phyloP scores from a whole-genome alignment of 2,329 filamentous ascomycete genomes.

The Allantophomopsis lycopodina region DNA sequence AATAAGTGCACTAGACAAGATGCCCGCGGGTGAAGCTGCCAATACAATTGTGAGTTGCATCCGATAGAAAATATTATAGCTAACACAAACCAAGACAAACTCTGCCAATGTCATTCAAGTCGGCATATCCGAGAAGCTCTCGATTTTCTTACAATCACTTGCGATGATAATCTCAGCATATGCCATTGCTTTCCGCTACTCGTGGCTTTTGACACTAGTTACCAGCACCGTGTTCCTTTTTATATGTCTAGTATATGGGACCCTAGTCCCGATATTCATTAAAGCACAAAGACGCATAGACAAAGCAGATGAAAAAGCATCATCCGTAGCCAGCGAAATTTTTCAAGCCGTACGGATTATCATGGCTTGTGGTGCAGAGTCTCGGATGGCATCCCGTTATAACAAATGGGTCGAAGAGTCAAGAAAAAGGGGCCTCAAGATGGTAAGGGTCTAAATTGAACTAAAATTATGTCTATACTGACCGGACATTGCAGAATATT shows the following conservation, averaged over 20 bases:
- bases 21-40: conserved; percentile 43
- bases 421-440: conserved; percentile 30
- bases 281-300: conserved; percentile 30
- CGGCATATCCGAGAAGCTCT: conserved; percentile 50
- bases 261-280: conserved; percentile 39
- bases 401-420: conserved; percentile 39
- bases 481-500: conserved; percentile 20
- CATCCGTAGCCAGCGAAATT: conserved; percentile 45
- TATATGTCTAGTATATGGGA: conserved; percentile 31
- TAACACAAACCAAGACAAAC: conserved; percentile 38
- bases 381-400: conserved; percentile 37
- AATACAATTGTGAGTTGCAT: conserved; percentile 29
- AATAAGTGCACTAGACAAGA: conserved; percentile 53
- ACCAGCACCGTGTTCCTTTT: conserved; percentile 42
- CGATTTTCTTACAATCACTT: conserved; percentile 39
- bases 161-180: conserved; percentile 37
- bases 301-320: conserved; percentile 39
- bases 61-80: conserved; percentile 23
- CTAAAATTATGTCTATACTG: too few relatives aligned
- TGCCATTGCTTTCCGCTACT: conserved; percentile 40
- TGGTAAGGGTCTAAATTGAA: conserved; percentile 4
- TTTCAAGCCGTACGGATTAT: conserved; percentile 47
- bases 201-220: conserved; percentile 45
- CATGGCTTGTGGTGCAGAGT: conserved; percentile 46
- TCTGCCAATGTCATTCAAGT: conserved; percentile 51